phyloP scores from a whole-genome alignment of 2,329 filamentous ascomycete species.

The Apiospora pterosperma region DNA sequence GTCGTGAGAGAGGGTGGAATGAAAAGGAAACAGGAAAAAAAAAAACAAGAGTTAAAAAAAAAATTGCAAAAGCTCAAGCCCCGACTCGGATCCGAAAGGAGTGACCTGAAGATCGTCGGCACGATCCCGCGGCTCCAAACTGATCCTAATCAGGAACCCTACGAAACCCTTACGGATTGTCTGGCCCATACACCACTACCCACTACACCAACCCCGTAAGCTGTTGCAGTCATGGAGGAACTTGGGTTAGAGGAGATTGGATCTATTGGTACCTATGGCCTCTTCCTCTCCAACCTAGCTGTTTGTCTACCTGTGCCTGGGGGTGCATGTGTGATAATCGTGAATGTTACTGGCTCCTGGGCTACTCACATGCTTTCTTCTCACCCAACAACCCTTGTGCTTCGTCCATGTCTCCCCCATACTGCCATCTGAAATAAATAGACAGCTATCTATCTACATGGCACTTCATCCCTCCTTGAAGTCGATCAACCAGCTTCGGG shows the following conservation, averaged over 20 bases:
- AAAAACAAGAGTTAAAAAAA: neutral
- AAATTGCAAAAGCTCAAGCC: neutral
- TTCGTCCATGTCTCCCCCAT: neutral
- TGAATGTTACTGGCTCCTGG: neutral
- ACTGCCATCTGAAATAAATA: neutral
- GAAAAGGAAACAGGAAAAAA: neutral
- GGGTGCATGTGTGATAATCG: neutral
- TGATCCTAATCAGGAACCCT: neutral
- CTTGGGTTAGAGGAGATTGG: neutral
- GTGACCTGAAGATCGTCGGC: neutral
- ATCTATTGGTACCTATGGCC: neutral
- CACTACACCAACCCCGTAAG: neutral
- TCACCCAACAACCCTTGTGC: neutral
- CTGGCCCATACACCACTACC: neutral
- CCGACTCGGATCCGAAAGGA: neutral
- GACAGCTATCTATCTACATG: too few relatives aligned
- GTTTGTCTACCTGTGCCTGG: neutral
- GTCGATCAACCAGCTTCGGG: neutral
- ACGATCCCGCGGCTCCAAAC: neutral
- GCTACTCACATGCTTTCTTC: neutral
- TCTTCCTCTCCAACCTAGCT: neutral
- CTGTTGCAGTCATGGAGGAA: neutral
- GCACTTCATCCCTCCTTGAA: neutral
- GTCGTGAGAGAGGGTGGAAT: neutral
- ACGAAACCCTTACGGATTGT: neutral